Conservation (phyloP, 129 eudicot species). For the Solidago caesia region DNA sequence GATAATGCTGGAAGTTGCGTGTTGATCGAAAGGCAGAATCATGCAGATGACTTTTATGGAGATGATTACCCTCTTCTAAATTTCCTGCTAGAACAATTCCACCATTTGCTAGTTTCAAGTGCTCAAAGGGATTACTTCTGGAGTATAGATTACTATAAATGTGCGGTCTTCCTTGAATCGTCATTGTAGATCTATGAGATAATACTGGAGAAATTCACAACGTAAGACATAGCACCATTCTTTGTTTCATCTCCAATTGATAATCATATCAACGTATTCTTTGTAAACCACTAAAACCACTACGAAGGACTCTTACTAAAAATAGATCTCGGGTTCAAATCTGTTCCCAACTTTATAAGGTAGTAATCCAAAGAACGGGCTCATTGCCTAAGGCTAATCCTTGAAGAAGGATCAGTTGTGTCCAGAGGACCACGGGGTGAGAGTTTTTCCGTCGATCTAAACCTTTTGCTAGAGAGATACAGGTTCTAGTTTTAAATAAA, state of each 20-base stretch:
- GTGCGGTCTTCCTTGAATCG: conserved; percentile 41
- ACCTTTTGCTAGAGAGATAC: too few relatives aligned
- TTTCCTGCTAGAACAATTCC: conserved; percentile 47
- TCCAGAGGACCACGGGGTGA: too few relatives aligned
- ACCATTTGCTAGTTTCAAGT: conserved; percentile 51
- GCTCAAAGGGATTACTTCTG: conserved; percentile 47
- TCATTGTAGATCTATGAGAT: conserved; percentile 43
- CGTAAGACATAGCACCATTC: neutral
- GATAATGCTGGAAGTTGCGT: conserved; percentile 25
- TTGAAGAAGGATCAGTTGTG: too few relatives aligned
- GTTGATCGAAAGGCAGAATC: conserved; percentile 32
- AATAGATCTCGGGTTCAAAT: too few relatives aligned
- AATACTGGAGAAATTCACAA: conserved; percentile 39
- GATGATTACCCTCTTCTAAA: conserved; percentile 26
- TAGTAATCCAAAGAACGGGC: too few relatives aligned
- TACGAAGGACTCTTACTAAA: too few relatives aligned
- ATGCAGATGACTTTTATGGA: conserved; percentile 21
- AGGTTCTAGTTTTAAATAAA: too few relatives aligned
- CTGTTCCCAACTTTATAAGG: too few relatives aligned
- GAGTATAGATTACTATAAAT: conserved; percentile 38
- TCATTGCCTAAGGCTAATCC: too few relatives aligned
- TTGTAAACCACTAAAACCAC: too few relatives aligned
- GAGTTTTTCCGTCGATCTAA: too few relatives aligned
- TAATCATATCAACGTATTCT: neutral
- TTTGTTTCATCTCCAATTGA: conserved; percentile 1